phyloP scores from a whole-genome alignment of 257 asterid genomes.

The Galeopsis tetrahit region DNA sequence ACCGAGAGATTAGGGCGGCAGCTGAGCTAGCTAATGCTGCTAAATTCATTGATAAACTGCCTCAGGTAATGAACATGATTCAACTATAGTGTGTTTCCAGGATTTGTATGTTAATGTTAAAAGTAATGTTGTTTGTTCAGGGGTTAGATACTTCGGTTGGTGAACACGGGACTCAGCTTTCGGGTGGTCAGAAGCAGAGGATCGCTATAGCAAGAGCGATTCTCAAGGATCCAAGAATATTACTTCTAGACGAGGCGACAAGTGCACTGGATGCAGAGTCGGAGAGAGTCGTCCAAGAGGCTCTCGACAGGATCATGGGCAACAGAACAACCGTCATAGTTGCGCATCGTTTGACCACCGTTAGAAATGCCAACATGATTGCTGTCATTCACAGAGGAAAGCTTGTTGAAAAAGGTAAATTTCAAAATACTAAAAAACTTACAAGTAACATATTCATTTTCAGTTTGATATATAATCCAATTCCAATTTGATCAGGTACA shows the following conservation, averaged over 20 bases:
- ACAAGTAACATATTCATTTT: constrained; percentile 3
- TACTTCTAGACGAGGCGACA: constrained; percentile 88
- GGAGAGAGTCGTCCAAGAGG: constrained; percentile 84
- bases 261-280: constrained; percentile 94
- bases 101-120: constrained; percentile 1
- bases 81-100: background rate
- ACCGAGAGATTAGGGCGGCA: constrained; percentile 66
- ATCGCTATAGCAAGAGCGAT: constrained; percentile 88
- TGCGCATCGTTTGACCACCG: constrained; percentile 83
- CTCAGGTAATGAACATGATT: constrained; percentile 50
- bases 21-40: constrained; percentile 79
- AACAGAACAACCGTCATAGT: constrained; percentile 82
- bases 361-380: constrained; percentile 77
- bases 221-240: constrained; percentile 71
- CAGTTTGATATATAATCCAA: too few relatives aligned
- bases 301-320: constrained; percentile 81
- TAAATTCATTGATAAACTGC: constrained; percentile 75
- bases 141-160: constrained; percentile 83
- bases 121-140: constrained; percentile 37
- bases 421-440: too few relatives aligned
- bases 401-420: constrained; percentile 74
- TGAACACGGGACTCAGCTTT: constrained; percentile 90
- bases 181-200: constrained; percentile 94
- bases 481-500: constrained; percentile 45
- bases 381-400: constrained; percentile 83